Evolutionary conservation across 108 stramenopile species (phyloP), one percentile per base, ranked within the genome.

Genomic region (Poteriospumella lacustris): DNA sequence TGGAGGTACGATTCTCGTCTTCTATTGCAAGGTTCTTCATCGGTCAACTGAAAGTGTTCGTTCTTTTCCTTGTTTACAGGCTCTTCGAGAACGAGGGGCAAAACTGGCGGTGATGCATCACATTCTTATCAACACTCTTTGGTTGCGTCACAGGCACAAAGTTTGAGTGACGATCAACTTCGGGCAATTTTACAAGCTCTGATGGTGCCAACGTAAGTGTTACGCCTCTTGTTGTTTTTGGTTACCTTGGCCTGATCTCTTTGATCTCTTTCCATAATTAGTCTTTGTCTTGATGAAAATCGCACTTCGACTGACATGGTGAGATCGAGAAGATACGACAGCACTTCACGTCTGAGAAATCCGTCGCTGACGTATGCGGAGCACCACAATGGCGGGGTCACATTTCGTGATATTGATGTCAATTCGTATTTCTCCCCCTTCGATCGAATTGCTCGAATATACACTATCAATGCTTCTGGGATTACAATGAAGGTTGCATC

Each of bases 401-500:
- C 9, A 31, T 64, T 12, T 73, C 12, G 31, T 12, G 15, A 39
- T 42, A 42, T 73, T 73, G 70, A 73, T 73, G 9, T 19, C 5
- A 73, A 56, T 73, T 26, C 41, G 9, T 73, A 73, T 33, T 42
- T 52, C 41, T 52, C 70, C 9, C 70, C 70, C 36, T 73, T 44
- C 42, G 70, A 73, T 73, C 70, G 70, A 5, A 42, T 73, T 52
- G 70, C 44, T 26, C 36, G 70, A 3, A 5, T 52, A n/a, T 73
- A 73, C 42, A 34, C 70, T 26, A 5, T 33, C 26, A 3, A 26
- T 52, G 36, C 70, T 42, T 44, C 70, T 29, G 70, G 40, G 9
- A 9, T 73, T 24, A 73, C 70, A 24, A 73, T 73, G 70, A 73
- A 73, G 42, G 44, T 26, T 33, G 70, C 70, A 38, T 33, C 70